These are phyloP conservation scores for Bipolaris gigantea DNA, from an alignment of 2,329 filamentous ascomycete species.

Conservation along the genomic window DNA sequence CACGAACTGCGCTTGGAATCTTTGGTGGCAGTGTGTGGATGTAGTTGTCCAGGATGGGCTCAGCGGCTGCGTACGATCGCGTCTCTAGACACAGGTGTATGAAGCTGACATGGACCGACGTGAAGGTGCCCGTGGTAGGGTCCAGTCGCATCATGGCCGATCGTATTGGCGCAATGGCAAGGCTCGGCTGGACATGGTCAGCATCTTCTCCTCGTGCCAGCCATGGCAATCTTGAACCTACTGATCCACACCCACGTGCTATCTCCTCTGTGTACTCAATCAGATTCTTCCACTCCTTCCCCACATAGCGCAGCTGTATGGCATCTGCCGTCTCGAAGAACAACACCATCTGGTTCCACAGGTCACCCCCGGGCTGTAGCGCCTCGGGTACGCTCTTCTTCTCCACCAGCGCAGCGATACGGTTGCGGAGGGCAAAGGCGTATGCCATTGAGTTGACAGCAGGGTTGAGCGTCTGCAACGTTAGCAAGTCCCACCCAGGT, in stretches of 20 bases:
- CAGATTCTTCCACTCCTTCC: slow-evolving; percentile 51
- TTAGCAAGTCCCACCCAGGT: slow-evolving; percentile 11
- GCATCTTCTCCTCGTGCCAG: background rate
- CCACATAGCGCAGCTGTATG: slow-evolving; percentile 58
- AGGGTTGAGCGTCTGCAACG: slow-evolving; percentile 55
- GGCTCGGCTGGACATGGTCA: slow-evolving; percentile 31
- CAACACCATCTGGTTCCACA: slow-evolving; percentile 55
- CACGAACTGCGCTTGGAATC: slow-evolving; percentile 31
- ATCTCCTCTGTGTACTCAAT: slow-evolving; percentile 46
- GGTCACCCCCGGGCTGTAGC: slow-evolving; percentile 47
- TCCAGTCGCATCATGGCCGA: slow-evolving; percentile 67
- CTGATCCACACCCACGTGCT: slow-evolving; percentile 34
- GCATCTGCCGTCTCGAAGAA: slow-evolving; percentile 57
- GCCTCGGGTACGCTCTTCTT: slow-evolving; percentile 45
- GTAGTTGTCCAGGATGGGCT: slow-evolving; percentile 65
- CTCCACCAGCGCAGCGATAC: slow-evolving; percentile 47
- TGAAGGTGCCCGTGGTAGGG: slow-evolving; percentile 67
- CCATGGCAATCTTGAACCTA: slow-evolving; percentile 23
- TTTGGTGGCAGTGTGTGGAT: slow-evolving; percentile 65
- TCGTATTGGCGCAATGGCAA: slow-evolving; percentile 46
- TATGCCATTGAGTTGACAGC: slow-evolving; percentile 62
- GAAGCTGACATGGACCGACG: slow-evolving; percentile 62
- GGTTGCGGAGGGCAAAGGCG: slow-evolving; percentile 56
- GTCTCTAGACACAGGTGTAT: slow-evolving; percentile 60
- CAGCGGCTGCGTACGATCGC: slow-evolving; percentile 56